These are phyloP conservation scores for Aphanomyces invadans DNA, from an alignment of 352 stramenopile species.

Conservation along the genomic window DNA sequence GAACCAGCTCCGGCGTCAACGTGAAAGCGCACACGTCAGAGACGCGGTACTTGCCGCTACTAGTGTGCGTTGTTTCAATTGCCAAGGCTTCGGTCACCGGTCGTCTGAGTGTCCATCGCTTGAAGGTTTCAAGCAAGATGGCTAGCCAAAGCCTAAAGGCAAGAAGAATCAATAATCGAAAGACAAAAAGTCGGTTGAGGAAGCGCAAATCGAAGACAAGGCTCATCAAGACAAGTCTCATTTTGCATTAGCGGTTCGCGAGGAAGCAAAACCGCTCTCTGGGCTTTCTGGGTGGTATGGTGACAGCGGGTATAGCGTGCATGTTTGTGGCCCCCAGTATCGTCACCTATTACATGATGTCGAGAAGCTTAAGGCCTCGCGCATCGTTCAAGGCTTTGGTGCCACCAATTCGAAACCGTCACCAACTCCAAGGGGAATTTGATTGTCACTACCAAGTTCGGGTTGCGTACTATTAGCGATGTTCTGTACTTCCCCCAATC, in stretches of 20 bases:
- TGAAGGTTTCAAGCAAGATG: no score
- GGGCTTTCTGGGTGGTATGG: background rate
- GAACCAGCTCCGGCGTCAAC: background rate
- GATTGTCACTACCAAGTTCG: background rate
- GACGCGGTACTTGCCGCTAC: background rate
- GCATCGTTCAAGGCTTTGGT: slow-evolving; percentile 3
- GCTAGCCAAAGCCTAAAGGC: no score
- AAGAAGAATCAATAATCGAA: no score
- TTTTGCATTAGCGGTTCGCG: background rate
- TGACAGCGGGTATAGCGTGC: no score
- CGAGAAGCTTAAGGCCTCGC: background rate
- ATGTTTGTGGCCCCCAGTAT: slow-evolving; percentile 12
- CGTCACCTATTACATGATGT: slow-evolving; percentile 9
- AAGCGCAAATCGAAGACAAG: no score
- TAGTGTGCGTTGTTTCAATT: slow-evolving; percentile 1
- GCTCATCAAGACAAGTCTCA: no score
- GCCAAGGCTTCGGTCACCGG: slow-evolving; percentile 6
- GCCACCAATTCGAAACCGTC: background rate
- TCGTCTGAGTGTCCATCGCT: background rate
- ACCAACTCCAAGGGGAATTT: slow-evolving; percentile 5
- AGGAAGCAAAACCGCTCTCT: background rate
- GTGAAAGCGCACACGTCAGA: background rate
- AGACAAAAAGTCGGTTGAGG: no score
- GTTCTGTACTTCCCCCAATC: slow-evolving; percentile 2
- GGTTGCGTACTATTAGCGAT: slow-evolving; percentile 7